Base-by-base conservation (phyloP, 768 basidiomycete genomes). In the Lepiota brunneoincarnata region DNA sequence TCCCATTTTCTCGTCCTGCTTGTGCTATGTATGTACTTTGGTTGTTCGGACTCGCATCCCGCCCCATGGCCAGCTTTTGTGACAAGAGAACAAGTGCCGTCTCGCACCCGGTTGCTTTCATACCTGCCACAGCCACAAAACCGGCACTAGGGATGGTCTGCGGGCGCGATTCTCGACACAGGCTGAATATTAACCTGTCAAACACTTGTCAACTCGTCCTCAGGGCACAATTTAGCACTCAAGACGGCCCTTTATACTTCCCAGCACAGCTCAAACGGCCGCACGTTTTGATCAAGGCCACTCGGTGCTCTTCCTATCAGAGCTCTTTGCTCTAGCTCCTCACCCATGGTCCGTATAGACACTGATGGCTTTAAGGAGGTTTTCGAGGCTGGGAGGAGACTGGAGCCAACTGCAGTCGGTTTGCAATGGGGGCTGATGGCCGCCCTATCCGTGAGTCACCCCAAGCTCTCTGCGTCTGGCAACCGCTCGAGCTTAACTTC, bases 371-470 rank as follows among this genome's bases (percentile, higher is more conserved):
- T 64, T 49, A 58, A 64, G 49, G 54, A 51, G 20, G 46, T 67
- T 6, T 64, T 69, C 51, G 54, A 67, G 21, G 60, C 64, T 6
- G 65, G 64, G 17, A 54, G 82, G 66, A 74, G 75, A 67, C 73
- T 81, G 67, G 80, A 79, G 67, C 84, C 84, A 57, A 72, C 74
- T 55, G 83, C 84, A 34, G 84, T 87, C 10, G 78, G 76, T 42
- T 74, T 78, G 9, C 85, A 87, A 63, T 77, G 82, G 42, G 72
- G 71, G 44, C 65, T 86, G 39, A 85, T 86, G 84, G 65, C 66
- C 56, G 68, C 72, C 40, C 47, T 85, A 56, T 85, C 84, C 40
- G 82, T 86, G 66, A 54, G 81, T 51, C 17, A 21, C 28, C 20
- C 21, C 39, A 35, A 37, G 3, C 20, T 26, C 36, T 45, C 36